Evolutionary conservation across 441 rosid species (phyloP).

Genomic region (Populus tomentosa): DNA sequence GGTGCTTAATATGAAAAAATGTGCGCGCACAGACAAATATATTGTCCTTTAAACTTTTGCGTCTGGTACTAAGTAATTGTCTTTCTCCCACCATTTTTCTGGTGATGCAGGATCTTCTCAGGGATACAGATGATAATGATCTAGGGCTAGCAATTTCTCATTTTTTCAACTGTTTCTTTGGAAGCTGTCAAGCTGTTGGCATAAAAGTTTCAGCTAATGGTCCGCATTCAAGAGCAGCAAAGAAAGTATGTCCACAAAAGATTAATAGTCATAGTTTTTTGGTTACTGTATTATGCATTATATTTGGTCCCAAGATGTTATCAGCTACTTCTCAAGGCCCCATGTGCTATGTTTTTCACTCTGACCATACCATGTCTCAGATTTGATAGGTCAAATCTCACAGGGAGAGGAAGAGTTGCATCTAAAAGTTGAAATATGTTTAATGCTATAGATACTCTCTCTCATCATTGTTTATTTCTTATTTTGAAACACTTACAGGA

Average conservation of each 20-base stretch:
- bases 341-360: background rate
- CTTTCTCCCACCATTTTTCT: background rate
- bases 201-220: conserved; percentile 41
- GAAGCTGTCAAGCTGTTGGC: conserved; percentile 58
- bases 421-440: background rate
- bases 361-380: background rate
- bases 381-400: background rate
- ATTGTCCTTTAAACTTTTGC: background rate
- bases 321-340: background rate
- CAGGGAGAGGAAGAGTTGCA: background rate
- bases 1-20: background rate
- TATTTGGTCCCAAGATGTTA: background rate
- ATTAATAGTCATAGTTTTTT: conserved; percentile 7
- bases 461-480: background rate
- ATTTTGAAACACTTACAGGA: conserved; percentile 47
- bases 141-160: conserved; percentile 76
- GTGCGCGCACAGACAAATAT: background rate
- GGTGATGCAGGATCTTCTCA: conserved; percentile 65
- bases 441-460: background rate
- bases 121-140: conserved; percentile 83
- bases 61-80: background rate
- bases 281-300: background rate
- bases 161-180: conserved; percentile 87
- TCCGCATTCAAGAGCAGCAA: conserved; percentile 47
- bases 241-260: conserved; percentile 54